Conservation (phyloP, 371 early-diverging fungal genomes). For the Phascolomyces articulosus region DNA sequence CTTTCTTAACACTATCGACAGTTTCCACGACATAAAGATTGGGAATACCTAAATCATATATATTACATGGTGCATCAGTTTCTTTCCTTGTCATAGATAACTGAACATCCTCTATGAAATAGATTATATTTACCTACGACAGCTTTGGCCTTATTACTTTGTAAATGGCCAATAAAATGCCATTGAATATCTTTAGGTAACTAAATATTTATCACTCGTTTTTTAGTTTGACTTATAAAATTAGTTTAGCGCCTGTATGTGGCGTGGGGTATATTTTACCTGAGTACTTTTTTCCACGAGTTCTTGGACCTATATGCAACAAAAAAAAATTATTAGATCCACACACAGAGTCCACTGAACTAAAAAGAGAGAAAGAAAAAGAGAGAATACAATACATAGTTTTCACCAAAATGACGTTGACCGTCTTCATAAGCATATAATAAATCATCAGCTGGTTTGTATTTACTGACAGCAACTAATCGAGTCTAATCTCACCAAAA, state of each 20-base stretch:
- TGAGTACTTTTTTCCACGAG: constrained; percentile 85
- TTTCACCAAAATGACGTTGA: constrained; percentile 96
- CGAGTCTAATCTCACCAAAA: constrained; percentile 26
- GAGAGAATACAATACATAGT: constrained; percentile 68
- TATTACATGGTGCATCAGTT: not conserved
- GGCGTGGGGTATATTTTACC: constrained; percentile 41
- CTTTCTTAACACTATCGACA: constrained; percentile 83
- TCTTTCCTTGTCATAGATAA: not conserved
- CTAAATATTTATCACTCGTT: too few relatives aligned
- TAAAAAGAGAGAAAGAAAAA: too few relatives aligned
- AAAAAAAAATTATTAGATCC: not conserved
- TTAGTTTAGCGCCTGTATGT: too few relatives aligned
- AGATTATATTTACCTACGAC: constrained; percentile 62
- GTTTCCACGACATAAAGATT: constrained; percentile 93
- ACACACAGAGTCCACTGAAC: not conserved
- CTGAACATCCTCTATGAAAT: too few relatives aligned
- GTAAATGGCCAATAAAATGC: constrained; percentile 96
- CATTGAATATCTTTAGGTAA: constrained; percentile 82
- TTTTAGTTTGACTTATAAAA: too few relatives aligned
- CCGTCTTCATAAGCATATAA: constrained; percentile 76
- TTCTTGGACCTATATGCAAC: constrained; percentile 78
- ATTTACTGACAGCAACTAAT: constrained; percentile 94
- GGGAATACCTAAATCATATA: constrained; percentile 64
- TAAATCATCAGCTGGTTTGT: constrained; percentile 84
- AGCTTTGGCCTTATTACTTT: constrained; percentile 94